phyloP scores from a whole-genome alignment of 225 moss, liverwort and hornwort species.

The Bryoerythrophyllum caledonicum region DNA sequence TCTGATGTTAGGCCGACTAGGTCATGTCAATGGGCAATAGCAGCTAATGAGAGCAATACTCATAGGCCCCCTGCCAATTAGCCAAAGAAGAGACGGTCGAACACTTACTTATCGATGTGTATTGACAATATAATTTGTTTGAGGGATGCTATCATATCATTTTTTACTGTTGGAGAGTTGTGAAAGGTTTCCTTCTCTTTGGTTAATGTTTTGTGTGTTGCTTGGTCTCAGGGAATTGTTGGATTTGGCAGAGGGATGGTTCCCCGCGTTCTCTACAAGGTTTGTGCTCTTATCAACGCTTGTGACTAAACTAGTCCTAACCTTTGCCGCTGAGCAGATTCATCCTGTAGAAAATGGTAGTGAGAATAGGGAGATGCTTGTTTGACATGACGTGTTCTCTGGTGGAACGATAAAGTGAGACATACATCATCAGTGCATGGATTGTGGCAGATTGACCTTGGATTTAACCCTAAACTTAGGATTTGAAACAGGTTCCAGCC shows the following conservation, averaged over 20 bases:
- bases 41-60: no score
- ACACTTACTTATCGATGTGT: no score
- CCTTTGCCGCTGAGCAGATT: no score
- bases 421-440: no score
- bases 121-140: neutral
- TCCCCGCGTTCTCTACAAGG: constrained; percentile 70
- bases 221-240: constrained; percentile 23
- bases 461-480: neutral
- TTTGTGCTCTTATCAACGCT: neutral
- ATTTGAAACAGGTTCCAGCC: constrained; percentile 52
- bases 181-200: neutral
- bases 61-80: no score
- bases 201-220: neutral
- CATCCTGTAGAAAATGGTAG: no score
- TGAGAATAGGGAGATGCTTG: no score
- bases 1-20: no score
- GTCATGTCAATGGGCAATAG: no score
- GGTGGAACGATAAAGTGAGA: no score
- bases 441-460: neutral
- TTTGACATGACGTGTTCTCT: no score
- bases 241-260: constrained; percentile 71
- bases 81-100: no score
- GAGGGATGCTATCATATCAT: neutral
- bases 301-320: constrained; percentile 4
- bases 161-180: neutral